Evolutionary conservation across 2,329 filamentous ascomycete genomes (phyloP), one percentile per base, ranked within the genome.

Genomic region (Fusarium aywerte): DNA sequence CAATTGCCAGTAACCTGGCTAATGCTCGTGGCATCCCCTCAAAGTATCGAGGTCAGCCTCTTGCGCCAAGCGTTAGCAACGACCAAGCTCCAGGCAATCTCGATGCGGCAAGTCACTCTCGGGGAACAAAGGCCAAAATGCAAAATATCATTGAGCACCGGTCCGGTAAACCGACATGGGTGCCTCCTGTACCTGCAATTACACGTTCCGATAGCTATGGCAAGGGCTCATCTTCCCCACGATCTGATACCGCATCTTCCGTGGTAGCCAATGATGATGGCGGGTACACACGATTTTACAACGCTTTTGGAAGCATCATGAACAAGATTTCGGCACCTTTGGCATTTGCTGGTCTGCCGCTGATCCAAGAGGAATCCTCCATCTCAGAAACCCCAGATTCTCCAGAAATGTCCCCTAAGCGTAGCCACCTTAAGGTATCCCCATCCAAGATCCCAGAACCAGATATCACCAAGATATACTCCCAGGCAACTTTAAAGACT

Each of bases 211-310:
- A 76, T 21, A 53, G 59, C 23, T 64, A 72, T 16, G 56, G 60
- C 57, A 76, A 70, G 58, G 69, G 62, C 20, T 54, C 68, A 15
- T 52, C 74, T 31, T 72, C 75, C 21, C 70, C 73, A 6, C 68
- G 70, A 23, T 58, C 72, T 4, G 77, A 78, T 32, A 56, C 69
- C 7, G 59, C 59, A 36, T 59, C 70, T 21, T 43, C 56, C 58
- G n/a, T 44, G 58, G 52, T 38, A 36, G 40, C 43, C 4, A 68
- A 73, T 4, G 81, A 79, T 70, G 92, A 97, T 31, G 93, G 95
- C 57, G 90, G 92, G 7, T 99, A 97, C 75, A 88, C 92, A 8
- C 88, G 89, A 53, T 99, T 98, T 80, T 99, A 98, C 79, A 94
- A 87, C 59, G 93, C 93, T 2, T 97, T 97, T 73, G 93, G 94